Evolutionary conservation across 257 asterid genomes (phyloP), one percentile per base, ranked within the genome.

Genomic region (Forsythia suspensa): DNA sequence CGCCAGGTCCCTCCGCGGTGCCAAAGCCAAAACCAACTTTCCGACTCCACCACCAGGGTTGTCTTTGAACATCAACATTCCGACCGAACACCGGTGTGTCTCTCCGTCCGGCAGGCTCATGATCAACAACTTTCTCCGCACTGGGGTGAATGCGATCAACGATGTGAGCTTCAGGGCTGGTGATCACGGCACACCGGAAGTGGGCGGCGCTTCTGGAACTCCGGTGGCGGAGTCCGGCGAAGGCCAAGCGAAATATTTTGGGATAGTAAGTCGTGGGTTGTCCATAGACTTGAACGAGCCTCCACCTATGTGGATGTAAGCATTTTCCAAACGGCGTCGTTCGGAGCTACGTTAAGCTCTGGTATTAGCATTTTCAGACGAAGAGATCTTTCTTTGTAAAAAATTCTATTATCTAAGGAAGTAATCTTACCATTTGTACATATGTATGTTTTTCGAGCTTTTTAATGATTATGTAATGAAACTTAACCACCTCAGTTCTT

Each of bases 221-320:
- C 84, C 91, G 76, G 86, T 48, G 4, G 80, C 21, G 6, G 96
- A 82, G 5, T 1, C 61, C 21, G 80, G 44, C 1, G 91, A 82
- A 4, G 69, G 71, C 16, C 86, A 90, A 76, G 91, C 86, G 18
- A 90, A 69, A 73, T 88, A 44, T 77, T 89, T 88, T 12, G 95
- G 95, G 78, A 82, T 88, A 9, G 94, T 88, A 61, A 77, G 90
- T n/a, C 98, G 97, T 63, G 98, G 99, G 71, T 68, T 95, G 84
- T 87, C 97, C 61, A 89, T 95, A 8, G 98, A 95, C 84, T 81
- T 95, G 89, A 95, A 95, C 83, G 94, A 95, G 86, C 98, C 98
- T 7, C 98, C 98, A 37, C 97, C 98, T 51, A 20, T 91, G 85
- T 95, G 96, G 97, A 80, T 92, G 89, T 91, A 80, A 86, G 70